Conservation (phyloP, 2,329 filamentous ascomycete species). For the Alternaria conjuncta region DNA sequence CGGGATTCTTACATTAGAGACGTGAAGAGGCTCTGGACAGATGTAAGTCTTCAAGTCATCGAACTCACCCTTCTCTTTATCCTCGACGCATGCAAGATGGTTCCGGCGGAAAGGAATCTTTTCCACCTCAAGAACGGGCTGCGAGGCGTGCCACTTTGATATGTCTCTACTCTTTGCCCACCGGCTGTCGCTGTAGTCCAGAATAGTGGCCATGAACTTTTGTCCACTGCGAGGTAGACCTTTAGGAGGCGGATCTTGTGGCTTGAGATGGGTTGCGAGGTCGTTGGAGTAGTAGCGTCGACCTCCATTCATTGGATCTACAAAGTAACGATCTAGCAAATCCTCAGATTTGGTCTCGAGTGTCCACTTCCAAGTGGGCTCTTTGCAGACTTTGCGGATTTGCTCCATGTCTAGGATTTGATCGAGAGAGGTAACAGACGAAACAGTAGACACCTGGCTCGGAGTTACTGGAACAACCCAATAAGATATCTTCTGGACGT, state of each 20-base stretch:
- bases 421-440: slow-evolving; percentile 12
- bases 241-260: slow-evolving; percentile 69
- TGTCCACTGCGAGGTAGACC: slow-evolving; percentile 52
- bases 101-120: slow-evolving; percentile 80
- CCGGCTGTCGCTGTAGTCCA: slow-evolving; percentile 83
- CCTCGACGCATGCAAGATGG: slow-evolving; percentile 68
- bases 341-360: slow-evolving; percentile 47
- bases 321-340: slow-evolving; percentile 59
- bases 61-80: slow-evolving; percentile 60
- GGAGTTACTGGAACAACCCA: slow-evolving; percentile 71
- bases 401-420: slow-evolving; percentile 67
- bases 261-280: slow-evolving; percentile 61
- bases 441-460: not conserved
- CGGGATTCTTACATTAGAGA: slow-evolving; percentile 71
- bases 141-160: slow-evolving; percentile 64
- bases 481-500: slow-evolving; percentile 74
- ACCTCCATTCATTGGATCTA: slow-evolving; percentile 64
- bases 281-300: slow-evolving; percentile 62
- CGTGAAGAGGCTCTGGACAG: slow-evolving; percentile 75
- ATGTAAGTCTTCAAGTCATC: slow-evolving; percentile 66
- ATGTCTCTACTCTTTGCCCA: slow-evolving; percentile 65
- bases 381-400: slow-evolving; percentile 52
- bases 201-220: slow-evolving; percentile 63
- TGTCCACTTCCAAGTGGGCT: slow-evolving; percentile 56
- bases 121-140: slow-evolving; percentile 81